Base-by-base conservation (phyloP, 176 grass and related monocot genomes). In the Zea luxurians region DNA sequence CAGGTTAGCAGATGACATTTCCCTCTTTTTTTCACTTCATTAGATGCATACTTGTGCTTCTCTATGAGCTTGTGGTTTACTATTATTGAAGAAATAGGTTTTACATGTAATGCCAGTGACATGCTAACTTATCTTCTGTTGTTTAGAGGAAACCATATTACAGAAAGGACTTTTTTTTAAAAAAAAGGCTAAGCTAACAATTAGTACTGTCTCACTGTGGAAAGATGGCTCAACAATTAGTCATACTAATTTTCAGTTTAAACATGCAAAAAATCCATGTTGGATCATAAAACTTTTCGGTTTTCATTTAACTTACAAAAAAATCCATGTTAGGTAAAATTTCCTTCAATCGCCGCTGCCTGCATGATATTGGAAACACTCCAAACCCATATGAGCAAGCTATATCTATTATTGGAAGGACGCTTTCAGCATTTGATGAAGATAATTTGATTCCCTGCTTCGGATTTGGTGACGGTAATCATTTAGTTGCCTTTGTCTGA, bases 361-460 rank as follows among this genome's bases (percentile, higher is more conserved):
- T 97, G 40, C 93, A 97, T 84, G 80, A 93, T 73, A 88, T 90
- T 78, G 90, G 90, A 44, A 84, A 4, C 72, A 42, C 42, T 44
- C 85, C 87, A 82, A 97, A 97, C 79, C 93, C 93, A 50, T 97
- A 97, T 59, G 90, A 97, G 72, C 93, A 97, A 88, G 93, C 93
- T 65, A 88, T 97, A 88, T 93, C 93, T 84, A 97, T 97, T 68
- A 90, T 97, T 59, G 93, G 93, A 73, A 88, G 85, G 90, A 93
- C 93, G 75, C 90, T 97, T 68, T 97, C 93, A 16, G 90, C 11
- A 74, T 97, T 97, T 84, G 93, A 97, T 61, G 93, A 97, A 84
- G 93, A 97, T 77, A 93, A 93, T 84, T 82, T 97, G 37, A 93
- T 97, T 68, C 93, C 93, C 46, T 97, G 93, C 85, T 97, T 90